phyloP scores from a whole-genome alignment of 768 basidiomycete genomes.

The Podaxis rugospora region DNA sequence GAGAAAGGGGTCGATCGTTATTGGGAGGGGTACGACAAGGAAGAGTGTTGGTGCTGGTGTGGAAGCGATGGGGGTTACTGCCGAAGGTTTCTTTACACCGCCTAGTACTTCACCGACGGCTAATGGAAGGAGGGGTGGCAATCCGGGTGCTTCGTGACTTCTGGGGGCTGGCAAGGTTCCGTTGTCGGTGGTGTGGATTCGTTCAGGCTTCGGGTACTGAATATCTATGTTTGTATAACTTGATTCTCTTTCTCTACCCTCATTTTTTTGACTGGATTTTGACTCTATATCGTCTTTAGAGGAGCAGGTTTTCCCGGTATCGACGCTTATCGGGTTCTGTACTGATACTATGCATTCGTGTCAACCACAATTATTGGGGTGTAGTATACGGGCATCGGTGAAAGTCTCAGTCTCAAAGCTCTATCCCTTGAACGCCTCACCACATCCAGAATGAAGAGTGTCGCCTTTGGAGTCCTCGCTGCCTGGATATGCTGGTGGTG shows the following conservation, averaged over 20 bases:
- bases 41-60: constrained; percentile 72
- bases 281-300: neutral
- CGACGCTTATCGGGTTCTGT: neutral
- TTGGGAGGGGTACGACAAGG: constrained; percentile 57
- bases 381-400: neutral
- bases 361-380: neutral
- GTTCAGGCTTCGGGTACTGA: neutral
- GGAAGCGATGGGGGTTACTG: constrained; percentile 71
- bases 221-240: neutral
- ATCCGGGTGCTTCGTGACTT: neutral
- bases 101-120: constrained; percentile 35
- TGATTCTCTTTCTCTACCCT: neutral
- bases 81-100: constrained; percentile 71
- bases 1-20: constrained; percentile 23
- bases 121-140: neutral
- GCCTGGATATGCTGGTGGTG: neutral
- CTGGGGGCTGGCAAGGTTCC: neutral
- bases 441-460: no score
- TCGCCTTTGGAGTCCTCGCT: neutral
- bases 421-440: no score
- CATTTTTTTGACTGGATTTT: neutral
- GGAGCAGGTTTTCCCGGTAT: neutral
- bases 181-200: neutral
- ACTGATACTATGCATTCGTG: neutral
- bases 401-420: neutral